phyloP scores from a whole-genome alignment of 108 stramenopile genomes.

The Nannochloropsis gaditana region DNA sequence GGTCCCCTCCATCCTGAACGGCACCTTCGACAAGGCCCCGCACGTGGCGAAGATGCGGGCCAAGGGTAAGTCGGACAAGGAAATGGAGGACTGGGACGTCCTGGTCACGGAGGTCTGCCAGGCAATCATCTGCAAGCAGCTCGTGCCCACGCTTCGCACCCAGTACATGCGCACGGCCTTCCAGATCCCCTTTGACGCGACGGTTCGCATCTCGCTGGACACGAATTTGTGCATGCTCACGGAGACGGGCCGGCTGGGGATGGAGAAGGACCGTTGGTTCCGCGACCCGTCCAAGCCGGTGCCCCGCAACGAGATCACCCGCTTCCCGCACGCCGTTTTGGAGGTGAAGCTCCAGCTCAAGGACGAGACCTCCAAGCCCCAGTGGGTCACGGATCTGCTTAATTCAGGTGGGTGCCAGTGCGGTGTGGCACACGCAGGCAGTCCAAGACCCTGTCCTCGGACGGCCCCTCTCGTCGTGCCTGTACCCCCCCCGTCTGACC shows the following conservation, averaged over 20 bases:
- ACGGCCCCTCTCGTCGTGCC: background rate
- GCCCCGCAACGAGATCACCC: conserved; percentile 72
- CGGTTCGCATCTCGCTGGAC: conserved; percentile 87
- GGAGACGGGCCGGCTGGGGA: conserved; percentile 51
- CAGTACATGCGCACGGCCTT: conserved; percentile 96
- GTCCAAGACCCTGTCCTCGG: background rate
- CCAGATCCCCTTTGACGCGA: conserved; percentile 91
- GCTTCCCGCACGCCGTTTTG: conserved; percentile 91
- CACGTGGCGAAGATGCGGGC: conserved; percentile 62
- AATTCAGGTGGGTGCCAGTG: conserved; percentile 32
- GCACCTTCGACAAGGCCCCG: conserved; percentile 27
- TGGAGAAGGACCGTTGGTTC: conserved; percentile 60
- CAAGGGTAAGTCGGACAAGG: conserved; percentile 73
- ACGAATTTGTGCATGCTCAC: conserved; percentile 92
- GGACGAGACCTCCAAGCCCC: conserved; percentile 69
- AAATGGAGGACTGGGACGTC: conserved; percentile 67
- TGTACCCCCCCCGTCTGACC: background rate
- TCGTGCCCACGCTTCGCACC: conserved; percentile 87
- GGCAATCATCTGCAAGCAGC: conserved; percentile 78
- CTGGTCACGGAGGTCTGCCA: conserved; percentile 78
- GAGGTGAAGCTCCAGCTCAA: conserved; percentile 90
- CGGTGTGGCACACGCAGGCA: background rate
- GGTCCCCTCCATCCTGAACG: conserved; percentile 25
- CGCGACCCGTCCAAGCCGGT: conserved; percentile 70
- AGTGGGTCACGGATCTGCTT: conserved; percentile 86